Evolutionary conservation across 2,329 filamentous ascomycete species (phyloP), one percentile per base, ranked within the genome.

Genomic region (Cladobotryum protrusum): DNA sequence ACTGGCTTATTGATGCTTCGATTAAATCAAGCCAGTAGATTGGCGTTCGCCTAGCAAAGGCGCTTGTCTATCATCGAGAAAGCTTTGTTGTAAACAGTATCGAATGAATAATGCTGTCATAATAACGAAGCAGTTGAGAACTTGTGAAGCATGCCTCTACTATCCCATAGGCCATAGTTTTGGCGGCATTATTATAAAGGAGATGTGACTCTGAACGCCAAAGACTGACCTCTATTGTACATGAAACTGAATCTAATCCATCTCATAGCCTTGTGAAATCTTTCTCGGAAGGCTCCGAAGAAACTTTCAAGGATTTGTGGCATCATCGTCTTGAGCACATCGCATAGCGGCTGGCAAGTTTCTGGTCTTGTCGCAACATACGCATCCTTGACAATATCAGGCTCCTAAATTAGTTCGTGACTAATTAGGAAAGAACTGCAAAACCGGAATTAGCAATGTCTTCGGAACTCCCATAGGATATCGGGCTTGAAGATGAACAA

Each of bases 141-240:
- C 15, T n/a, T n/a, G n/a, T n/a, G n/a, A n/a, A 56, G 48, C 20
- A 33, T 18, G 32, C 58, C 17, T 54, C 56, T 14, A 51, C 56
- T 4, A 49, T 59, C 11, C 59, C 32, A 52, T 59, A 1, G 54
- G 56, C 6, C 54, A 59, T 6, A 59, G 57, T 41, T 52, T 59
- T 14, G 57, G 56, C 2, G 56, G 56, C 3, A 57, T 59, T 8
- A 52, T 59, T 15, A 56, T 59, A 4, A 59, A 59, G 14, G 40
- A 59, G 19, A 34, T 49, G n/a, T n/a, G n/a, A n/a, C n/a, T n/a
- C n/a, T n/a, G n/a, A n/a, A n/a, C n/a, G n/a, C n/a, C n/a, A n/a
- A n/a, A n/a, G n/a, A n/a, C n/a, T n/a, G 20, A 13, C 3, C 3
- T 42, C 15, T 18, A 12, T 19, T 12, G 9, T 36, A 14, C n/a